Conservation (phyloP, 176 grass and related monocot species). For the Dendrocalamus sinicus region DNA sequence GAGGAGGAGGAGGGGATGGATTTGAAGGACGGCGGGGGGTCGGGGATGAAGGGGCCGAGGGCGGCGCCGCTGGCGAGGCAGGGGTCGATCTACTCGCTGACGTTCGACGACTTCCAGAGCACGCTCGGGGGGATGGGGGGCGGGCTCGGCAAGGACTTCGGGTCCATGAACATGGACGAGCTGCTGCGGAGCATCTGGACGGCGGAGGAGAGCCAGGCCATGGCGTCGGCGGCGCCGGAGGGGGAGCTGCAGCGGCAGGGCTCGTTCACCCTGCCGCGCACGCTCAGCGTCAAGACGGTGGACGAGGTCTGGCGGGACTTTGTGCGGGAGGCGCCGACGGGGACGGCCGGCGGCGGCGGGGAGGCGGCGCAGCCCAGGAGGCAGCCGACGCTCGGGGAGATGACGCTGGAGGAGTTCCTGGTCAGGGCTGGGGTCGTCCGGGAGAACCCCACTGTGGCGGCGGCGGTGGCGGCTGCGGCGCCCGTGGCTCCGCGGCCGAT, state of each 20-base stretch:
- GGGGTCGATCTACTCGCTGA: slow-evolving; percentile 81
- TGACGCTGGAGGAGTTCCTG: slow-evolving; percentile 87
- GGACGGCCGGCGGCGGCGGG: neutral
- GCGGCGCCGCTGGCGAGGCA: slow-evolving; percentile 55
- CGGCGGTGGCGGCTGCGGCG: neutral
- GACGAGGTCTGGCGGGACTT: slow-evolving; percentile 79
- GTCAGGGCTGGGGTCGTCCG: slow-evolving; percentile 70
- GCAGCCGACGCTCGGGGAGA: slow-evolving; percentile 81
- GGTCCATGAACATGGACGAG: slow-evolving; percentile 97
- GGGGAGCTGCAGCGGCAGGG: slow-evolving; percentile 65
- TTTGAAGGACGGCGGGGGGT: slow-evolving; percentile 30
- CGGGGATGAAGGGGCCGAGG: slow-evolving; percentile 28
- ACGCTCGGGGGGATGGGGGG: slow-evolving; percentile 56
- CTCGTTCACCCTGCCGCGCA: slow-evolving; percentile 72
- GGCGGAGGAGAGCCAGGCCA: slow-evolving; percentile 80
- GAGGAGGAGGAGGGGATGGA: slow-evolving; percentile 25
- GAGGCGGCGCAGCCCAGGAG: slow-evolving; percentile 39
- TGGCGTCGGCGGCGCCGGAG: slow-evolving; percentile 32
- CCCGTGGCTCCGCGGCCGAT: slow-evolving; percentile 35
- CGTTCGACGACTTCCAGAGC: slow-evolving; percentile 88
- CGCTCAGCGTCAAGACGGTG: slow-evolving; percentile 81
- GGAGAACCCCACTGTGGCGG: slow-evolving; percentile 37
- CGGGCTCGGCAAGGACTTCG: slow-evolving; percentile 72
- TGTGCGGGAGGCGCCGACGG: slow-evolving; percentile 39
- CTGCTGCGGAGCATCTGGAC: slow-evolving; percentile 89